Percentiles rank a stretch among this genome's conserved stretches.
Conservation (phyloP, 306 rosid genomes). For the Cucumis hystrix region DNA sequence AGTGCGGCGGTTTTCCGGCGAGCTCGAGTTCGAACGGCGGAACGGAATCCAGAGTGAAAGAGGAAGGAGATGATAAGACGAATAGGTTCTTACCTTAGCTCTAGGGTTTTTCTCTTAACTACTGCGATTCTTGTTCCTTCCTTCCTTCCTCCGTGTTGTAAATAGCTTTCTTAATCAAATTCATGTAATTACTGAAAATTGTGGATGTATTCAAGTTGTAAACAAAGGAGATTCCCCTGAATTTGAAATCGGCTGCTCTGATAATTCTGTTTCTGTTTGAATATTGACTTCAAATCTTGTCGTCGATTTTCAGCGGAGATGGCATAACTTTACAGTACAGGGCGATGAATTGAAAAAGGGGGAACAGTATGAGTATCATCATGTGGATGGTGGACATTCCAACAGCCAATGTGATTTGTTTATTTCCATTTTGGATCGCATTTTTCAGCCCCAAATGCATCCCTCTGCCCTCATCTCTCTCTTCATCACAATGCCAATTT, state of each 20-base stretch:
- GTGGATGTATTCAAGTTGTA: background rate
- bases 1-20: constrained; percentile 53
- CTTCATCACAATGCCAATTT: background rate
- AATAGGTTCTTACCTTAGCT: constrained; percentile 48
- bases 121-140: background rate
- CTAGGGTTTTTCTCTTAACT: background rate
- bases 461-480: background rate
- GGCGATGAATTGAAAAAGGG: background rate
- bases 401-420: background rate
- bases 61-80: constrained; percentile 24
- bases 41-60: constrained; percentile 32
- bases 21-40: constrained; percentile 19
- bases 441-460: background rate
- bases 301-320: constrained; percentile 1
- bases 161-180: background rate
- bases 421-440: background rate
- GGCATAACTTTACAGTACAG: background rate
- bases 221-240: background rate
- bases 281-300: background rate
- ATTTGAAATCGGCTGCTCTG: background rate
- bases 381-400: background rate
- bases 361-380: background rate
- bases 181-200: background rate
- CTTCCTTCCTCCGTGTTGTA: background rate
- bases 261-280: background rate